Evolutionary conservation across 768 basidiomycete genomes (phyloP).

Genomic region (Suillus luteus): DNA sequence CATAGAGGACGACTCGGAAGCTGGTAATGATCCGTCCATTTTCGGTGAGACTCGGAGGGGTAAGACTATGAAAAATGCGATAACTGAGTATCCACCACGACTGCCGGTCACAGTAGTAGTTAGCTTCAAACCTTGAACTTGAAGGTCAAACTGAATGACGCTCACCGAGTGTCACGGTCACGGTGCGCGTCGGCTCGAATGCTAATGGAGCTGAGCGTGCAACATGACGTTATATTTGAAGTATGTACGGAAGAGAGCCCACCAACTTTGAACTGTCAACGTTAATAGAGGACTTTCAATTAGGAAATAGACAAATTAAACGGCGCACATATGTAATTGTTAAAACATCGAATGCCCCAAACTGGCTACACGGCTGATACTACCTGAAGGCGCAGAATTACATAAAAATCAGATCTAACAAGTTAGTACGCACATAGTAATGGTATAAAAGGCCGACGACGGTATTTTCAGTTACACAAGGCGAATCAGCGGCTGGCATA

Average conservation of each 20-base stretch:
- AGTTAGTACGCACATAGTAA: neutral
- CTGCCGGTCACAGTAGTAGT: neutral
- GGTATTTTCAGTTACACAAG: neutral
- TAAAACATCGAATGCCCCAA: no score
- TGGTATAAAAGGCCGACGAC: neutral
- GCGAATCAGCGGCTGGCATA: neutral
- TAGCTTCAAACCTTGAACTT: neutral
- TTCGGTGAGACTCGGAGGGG: neutral
- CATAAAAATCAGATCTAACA: neutral
- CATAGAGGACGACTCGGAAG: neutral
- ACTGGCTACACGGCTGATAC: no score
- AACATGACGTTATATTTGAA: no score
- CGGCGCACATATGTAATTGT: neutral
- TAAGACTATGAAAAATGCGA: neutral
- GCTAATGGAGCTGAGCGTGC: no score
- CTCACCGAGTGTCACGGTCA: neutral
- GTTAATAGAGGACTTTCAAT: neutral
- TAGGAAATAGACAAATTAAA: neutral
- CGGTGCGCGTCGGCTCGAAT: no score
- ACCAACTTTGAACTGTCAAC: neutral
- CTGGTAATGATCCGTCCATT: neutral
- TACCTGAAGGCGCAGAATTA: neutral
- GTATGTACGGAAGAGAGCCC: neutral
- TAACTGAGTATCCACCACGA: neutral
- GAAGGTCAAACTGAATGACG: neutral